Base-by-base conservation (phyloP, 2,329 filamentous ascomycete species). In the Madurella fahalii region DNA sequence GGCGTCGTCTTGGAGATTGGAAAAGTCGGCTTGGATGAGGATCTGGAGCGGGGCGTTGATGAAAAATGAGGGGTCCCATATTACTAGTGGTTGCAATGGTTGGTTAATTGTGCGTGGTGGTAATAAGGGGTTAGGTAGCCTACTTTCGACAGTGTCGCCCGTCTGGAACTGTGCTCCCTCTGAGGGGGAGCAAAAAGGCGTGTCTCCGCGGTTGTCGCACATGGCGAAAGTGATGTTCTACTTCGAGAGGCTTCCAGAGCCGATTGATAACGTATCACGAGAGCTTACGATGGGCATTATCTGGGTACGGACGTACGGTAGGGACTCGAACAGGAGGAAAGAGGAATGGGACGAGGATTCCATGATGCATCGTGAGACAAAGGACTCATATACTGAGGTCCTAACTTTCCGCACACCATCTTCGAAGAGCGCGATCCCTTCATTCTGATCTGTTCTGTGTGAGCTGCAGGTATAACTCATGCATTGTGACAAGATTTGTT, bases 21-120 rank as follows among this genome's bases (percentile, higher is more conserved):
- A n/a, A 45, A 54, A 58, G 37, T 59, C 57, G 16, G 51, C 57
- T 51, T 59, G 54, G 48, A 59, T 46, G 45, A 53, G 52, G 49
- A 59, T 57, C 20, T 51, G 43, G 13, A 43, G 30, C 1, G 53
- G 45, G 2, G 50, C 4, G 32, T 48, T 50, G 45, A 46, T 50
- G 47, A 59, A 60, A 40, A 57, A 59, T 7, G n/a, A n/a, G n/a
- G 57, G 52, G 34, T 53, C 46, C 57, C 57, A 59, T 39, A 41
- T 59, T 48, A 59, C 57, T 54, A 17, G 39, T 7, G n/a, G n/a
- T n/a, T n/a, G 42, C 37, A 2, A 15, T 32, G 20, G 30, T 50
- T 34, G 43, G 34, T 25, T 13, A 40, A 11, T 25, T 41, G 12
- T n/a, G 16, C n/a, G 32, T 41, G 20, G 13, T 37, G 7, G n/a